Percentiles rank a stretch among this genome's conserved stretches.
Evolutionary conservation across 1,284 basidiomycete species (phyloP).

Genomic region (Fomitopsis pinicola): DNA sequence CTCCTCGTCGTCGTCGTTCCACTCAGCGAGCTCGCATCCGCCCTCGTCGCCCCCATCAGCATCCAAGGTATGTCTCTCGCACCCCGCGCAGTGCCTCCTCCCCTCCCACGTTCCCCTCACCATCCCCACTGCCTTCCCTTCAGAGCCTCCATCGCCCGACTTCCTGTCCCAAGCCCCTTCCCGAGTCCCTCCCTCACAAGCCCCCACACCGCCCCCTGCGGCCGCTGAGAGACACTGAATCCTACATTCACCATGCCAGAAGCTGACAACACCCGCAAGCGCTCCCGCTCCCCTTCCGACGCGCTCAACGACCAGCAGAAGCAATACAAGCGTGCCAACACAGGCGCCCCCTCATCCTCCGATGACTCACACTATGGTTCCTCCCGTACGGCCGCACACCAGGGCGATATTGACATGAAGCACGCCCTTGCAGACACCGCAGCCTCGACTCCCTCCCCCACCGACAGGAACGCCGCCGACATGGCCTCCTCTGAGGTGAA

Average conservation of each 20-base stretch:
- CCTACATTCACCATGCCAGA: slow-evolving; percentile 63
- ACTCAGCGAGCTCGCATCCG: slow-evolving; percentile 9
- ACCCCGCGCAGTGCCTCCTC: slow-evolving; percentile 23
- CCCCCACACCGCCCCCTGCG: slow-evolving; percentile 21
- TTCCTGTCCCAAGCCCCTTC: slow-evolving; percentile 25
- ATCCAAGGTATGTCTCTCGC: slow-evolving; percentile 24
- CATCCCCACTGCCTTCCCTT: slow-evolving; percentile 28
- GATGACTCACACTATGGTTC: slow-evolving; percentile 51
- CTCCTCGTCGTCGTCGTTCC: slow-evolving; percentile 1
- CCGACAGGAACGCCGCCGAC: slow-evolving; percentile 10
- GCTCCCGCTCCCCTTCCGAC: slow-evolving; percentile 82
- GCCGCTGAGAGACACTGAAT: slow-evolving; percentile 34
- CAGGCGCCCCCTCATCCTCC: slow-evolving; percentile 54
- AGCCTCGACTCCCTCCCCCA: slow-evolving; percentile 5
- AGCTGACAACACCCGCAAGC: slow-evolving; percentile 76
- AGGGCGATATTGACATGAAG: slow-evolving; percentile 59
- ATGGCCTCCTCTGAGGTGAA: slow-evolving; percentile 16
- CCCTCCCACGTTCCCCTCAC: slow-evolving; percentile 32
- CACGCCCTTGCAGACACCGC: slow-evolving; percentile 37
- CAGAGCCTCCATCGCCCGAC: slow-evolving; percentile 25
- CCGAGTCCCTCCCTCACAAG: slow-evolving; percentile 25
- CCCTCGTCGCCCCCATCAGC: slow-evolving; percentile 1
- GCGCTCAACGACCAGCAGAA: slow-evolving; percentile 60
- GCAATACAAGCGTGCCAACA: slow-evolving; percentile 78
- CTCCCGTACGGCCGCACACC: slow-evolving; percentile 35